Evolutionary conservation across 169 alveolate genomes (phyloP).

Genomic region (Plasmodium sp.): DNA sequence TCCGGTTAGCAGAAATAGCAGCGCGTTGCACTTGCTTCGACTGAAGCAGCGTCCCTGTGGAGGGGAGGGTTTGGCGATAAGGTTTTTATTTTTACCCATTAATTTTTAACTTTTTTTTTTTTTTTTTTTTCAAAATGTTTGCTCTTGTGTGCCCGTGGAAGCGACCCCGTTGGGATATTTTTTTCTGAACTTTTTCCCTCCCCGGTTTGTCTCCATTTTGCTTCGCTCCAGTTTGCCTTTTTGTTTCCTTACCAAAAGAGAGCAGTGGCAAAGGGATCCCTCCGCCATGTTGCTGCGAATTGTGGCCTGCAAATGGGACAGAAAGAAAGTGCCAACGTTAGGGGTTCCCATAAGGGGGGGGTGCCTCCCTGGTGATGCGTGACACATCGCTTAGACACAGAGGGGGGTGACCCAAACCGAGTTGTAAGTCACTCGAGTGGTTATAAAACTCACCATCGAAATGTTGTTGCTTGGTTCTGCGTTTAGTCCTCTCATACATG

Average conservation of each 20-base stretch:
- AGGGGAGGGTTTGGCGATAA: background rate
- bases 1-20: background rate
- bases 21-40: background rate
- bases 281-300: background rate
- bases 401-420: background rate
- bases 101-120: background rate
- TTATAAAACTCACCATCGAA: conserved; percentile 20
- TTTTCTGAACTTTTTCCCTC: background rate
- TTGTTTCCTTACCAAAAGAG: background rate
- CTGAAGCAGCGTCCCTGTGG: conserved; percentile 34
- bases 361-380: background rate
- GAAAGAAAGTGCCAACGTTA: background rate
- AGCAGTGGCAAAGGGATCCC: background rate
- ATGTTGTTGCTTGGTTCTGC: background rate
- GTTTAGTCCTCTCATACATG: conserved; percentile 58
- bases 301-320: background rate
- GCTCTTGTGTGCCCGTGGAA: background rate
- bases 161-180: background rate
- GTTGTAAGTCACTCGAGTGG: background rate
- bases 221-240: background rate
- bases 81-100: background rate
- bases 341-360: background rate
- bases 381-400: background rate
- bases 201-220: background rate
- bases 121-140: background rate